phyloP scores from a whole-genome alignment of 805 yeast species.

The Sporopachydermia quercuum region DNA sequence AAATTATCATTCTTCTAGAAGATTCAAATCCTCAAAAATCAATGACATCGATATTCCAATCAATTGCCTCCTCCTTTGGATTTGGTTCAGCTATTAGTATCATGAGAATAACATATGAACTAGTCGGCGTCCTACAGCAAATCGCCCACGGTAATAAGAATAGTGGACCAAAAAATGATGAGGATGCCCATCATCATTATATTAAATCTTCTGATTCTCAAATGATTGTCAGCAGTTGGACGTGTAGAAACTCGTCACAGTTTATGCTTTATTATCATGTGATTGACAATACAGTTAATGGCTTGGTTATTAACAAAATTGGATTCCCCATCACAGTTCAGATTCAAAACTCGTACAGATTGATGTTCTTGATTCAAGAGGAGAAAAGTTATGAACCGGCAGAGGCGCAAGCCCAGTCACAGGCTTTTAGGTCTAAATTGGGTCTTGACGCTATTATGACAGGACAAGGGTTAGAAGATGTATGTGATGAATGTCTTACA shows the following conservation, averaged over 20 bases:
- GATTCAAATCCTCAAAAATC: not conserved
- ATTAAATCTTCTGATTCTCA: not conserved
- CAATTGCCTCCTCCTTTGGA: not conserved
- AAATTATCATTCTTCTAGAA: not conserved
- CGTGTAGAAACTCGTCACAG: not conserved
- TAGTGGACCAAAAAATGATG: no score
- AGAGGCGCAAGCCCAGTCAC: not conserved
- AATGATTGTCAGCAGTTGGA: not conserved
- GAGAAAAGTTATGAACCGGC: conserved; percentile 1
- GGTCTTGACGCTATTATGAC: not conserved
- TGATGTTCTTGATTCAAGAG: not conserved
- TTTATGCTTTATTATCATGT: not conserved
- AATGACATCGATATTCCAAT: not conserved
- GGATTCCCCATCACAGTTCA: not conserved
- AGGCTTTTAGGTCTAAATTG: not conserved
- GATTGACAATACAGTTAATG: not conserved
- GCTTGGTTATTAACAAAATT: not conserved
- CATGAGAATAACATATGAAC: not conserved
- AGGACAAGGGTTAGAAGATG: not conserved
- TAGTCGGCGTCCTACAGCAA: not conserved
- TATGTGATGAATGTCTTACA: not conserved
- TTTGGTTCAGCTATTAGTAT: not conserved
- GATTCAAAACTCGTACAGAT: not conserved
- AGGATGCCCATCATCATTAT: no score
- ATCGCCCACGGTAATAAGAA: not conserved